Evolutionary conservation across 2,329 filamentous ascomycete species (phyloP).

Genomic region (Xylogone sp.): DNA sequence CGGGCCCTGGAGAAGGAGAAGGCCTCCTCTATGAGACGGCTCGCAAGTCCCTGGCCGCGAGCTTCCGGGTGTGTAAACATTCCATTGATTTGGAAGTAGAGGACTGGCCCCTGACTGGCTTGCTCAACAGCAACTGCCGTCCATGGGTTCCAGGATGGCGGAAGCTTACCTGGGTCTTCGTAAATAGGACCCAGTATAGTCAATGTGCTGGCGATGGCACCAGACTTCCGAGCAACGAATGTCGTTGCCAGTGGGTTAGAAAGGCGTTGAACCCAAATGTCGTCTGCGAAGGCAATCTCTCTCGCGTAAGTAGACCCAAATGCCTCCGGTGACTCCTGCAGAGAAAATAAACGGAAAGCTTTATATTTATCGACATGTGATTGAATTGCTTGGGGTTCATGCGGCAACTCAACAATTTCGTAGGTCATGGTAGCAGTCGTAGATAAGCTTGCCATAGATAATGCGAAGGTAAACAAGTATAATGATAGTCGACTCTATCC

Average conservation of each 20-base stretch:
- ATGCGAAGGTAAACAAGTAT: no score
- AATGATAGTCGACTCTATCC: no score
- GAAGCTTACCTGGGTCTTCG: slow-evolving; percentile 10
- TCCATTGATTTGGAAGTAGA: slow-evolving; percentile 31
- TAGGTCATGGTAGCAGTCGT: slow-evolving; percentile 14
- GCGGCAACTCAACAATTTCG: slow-evolving; percentile 20
- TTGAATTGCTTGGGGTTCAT: slow-evolving; percentile 17
- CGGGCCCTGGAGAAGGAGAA: slow-evolving; percentile 22
- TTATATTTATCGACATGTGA: slow-evolving; percentile 19
- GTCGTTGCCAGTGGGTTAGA: slow-evolving; percentile 31
- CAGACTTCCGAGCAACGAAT: slow-evolving; percentile 27
- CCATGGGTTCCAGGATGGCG: slow-evolving; percentile 15
- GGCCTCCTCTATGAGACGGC: slow-evolving; percentile 27
- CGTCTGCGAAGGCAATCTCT: slow-evolving; percentile 31
- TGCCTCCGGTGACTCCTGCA: slow-evolving; percentile 24
- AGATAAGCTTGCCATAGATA: no score
- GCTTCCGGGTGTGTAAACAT: slow-evolving; percentile 35
- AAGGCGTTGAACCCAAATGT: slow-evolving; percentile 33
- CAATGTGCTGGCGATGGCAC: slow-evolving; percentile 27
- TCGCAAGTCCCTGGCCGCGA: slow-evolving; percentile 32
- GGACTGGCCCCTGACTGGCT: not conserved
- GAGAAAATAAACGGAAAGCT: slow-evolving; percentile 19
- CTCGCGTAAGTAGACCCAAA: slow-evolving; percentile 35
- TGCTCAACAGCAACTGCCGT: slow-evolving; percentile 1
- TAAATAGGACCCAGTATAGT: slow-evolving; percentile 29